Evolutionary conservation across 2,329 filamentous ascomycete species (phyloP).

Genomic region (Parastagonospora avenae): DNA sequence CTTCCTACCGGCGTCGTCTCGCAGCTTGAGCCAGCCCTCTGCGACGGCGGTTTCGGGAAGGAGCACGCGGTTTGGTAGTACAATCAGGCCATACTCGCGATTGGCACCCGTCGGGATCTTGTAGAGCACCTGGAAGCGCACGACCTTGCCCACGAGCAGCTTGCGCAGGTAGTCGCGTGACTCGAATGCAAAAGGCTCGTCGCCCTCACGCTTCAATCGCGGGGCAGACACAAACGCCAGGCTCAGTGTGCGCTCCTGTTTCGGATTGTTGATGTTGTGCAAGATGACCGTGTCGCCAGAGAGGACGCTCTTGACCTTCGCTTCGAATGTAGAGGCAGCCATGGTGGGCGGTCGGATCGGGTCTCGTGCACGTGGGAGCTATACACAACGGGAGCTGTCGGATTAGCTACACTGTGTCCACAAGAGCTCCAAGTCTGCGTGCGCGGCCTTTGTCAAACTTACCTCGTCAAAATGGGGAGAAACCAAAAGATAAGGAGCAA

Average conservation of each 20-base stretch:
- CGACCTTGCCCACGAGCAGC: slow-evolving; percentile 80
- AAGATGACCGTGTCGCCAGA: slow-evolving; percentile 92
- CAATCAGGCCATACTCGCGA: slow-evolving; percentile 85
- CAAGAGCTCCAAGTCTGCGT: slow-evolving; percentile 6
- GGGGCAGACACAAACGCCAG: slow-evolving; percentile 92
- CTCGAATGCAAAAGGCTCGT: slow-evolving; percentile 91
- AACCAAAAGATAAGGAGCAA: slow-evolving; percentile 8
- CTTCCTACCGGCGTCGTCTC: slow-evolving; percentile 91
- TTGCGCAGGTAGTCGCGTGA: slow-evolving; percentile 91
- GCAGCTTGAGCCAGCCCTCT: slow-evolving; percentile 89
- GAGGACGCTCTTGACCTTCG: slow-evolving; percentile 83
- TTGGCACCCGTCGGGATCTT: slow-evolving; percentile 77
- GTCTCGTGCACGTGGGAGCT: slow-evolving; percentile 13
- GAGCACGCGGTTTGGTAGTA: slow-evolving; percentile 70
- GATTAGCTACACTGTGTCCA: slow-evolving; percentile 35
- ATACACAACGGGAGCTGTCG: slow-evolving; percentile 10
- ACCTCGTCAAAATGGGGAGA: slow-evolving; percentile 16
- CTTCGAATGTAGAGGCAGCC: slow-evolving; percentile 42
- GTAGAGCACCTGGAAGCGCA: slow-evolving; percentile 86
- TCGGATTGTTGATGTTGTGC: slow-evolving; percentile 78
- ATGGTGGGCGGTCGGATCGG: slow-evolving; percentile 21
- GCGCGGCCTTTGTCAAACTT: background rate
- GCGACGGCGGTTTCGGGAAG: slow-evolving; percentile 84
- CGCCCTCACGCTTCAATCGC: slow-evolving; percentile 82
- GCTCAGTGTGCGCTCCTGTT: slow-evolving; percentile 83